These are phyloP conservation scores for Fraxinus albicans DNA, from an alignment of 305 asterid genomes.

Conservation along the genomic window DNA sequence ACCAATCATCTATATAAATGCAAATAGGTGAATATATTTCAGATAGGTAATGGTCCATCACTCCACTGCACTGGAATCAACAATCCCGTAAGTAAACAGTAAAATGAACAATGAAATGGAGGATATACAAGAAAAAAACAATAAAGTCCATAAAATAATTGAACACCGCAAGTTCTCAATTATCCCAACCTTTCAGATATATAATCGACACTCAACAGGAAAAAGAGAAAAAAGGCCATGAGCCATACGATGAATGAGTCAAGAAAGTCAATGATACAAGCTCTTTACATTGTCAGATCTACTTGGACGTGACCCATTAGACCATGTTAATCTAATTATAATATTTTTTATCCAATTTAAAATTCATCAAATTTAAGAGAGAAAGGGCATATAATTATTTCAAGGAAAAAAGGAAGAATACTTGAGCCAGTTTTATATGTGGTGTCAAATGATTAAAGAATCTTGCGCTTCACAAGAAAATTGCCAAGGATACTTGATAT, in stretches of 20 bases:
- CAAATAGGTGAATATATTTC: conserved; percentile 8
- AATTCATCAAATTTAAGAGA: not conserved
- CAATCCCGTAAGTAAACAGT: not conserved
- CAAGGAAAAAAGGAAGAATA: not conserved
- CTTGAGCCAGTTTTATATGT: not conserved
- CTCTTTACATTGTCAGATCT: not conserved
- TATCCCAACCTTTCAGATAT: conserved; percentile 5
- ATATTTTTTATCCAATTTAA: not conserved
- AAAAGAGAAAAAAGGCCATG: not conserved
- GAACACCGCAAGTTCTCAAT: not conserved
- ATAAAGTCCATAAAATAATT: not conserved
- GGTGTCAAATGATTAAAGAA: conserved; percentile 4
- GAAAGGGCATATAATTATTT: not conserved
- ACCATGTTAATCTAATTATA: not conserved
- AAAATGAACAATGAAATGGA: not conserved
- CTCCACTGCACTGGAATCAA: not conserved
- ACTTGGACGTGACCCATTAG: not conserved
- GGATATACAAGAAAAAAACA: not conserved
- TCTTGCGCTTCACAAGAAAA: conserved; percentile 10
- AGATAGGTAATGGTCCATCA: not conserved
- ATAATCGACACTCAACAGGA: conserved; percentile 8
- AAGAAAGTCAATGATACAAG: not conserved
- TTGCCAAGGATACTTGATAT: not conserved
- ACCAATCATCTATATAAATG: not conserved
- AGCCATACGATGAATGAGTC: not conserved